phyloP scores from a whole-genome alignment of 2,329 filamentous ascomycete genomes.

The Penicillium paneum region DNA sequence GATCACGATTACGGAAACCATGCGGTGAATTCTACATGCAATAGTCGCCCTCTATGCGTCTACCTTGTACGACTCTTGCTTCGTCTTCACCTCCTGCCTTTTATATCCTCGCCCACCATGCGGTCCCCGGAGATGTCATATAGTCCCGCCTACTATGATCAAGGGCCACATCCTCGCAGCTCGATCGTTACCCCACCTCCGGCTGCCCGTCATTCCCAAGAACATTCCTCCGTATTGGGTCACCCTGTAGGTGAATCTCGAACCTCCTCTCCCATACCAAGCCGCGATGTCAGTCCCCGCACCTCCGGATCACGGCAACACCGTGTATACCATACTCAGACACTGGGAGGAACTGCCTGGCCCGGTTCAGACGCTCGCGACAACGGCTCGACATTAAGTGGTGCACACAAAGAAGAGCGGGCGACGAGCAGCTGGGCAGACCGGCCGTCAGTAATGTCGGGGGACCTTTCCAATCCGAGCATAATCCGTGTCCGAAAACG shows the following conservation, averaged over 20 bases:
- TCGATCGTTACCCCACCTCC: conserved; percentile 21
- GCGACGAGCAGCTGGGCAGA: conserved; percentile 32
- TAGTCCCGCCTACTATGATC: conserved; percentile 33
- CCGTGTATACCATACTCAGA: conserved; percentile 14
- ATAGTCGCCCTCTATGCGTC: conserved; percentile 21
- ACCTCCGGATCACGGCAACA: conserved; percentile 26
- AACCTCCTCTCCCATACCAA: conserved; percentile 13
- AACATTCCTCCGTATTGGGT: conserved; percentile 16
- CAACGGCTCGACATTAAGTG: conserved; percentile 26
- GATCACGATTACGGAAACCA: conserved; percentile 13
- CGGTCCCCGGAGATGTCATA: conserved; percentile 37
- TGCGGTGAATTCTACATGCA: conserved; percentile 21
- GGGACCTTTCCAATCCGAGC: conserved; percentile 25
- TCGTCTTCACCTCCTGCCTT: conserved; percentile 11
- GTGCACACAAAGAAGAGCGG: conserved; percentile 31
- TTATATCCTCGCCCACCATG: conserved; percentile 23
- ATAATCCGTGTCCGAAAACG: conserved; percentile 28
- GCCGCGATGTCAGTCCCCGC: conserved; percentile 20
- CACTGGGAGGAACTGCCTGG: conserved; percentile 17
- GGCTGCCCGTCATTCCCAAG: conserved; percentile 19
- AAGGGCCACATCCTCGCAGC: conserved; percentile 23
- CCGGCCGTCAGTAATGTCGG: conserved; percentile 36
- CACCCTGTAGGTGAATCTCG: conserved; percentile 10
- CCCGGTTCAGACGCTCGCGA: conserved; percentile 21
- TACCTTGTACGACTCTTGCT: conserved; percentile 17